Evolutionary conservation across 208 protist species (phyloP), one percentile per base, ranked within the genome.

Genomic region (Acanthamoeba lenticulata): DNA sequence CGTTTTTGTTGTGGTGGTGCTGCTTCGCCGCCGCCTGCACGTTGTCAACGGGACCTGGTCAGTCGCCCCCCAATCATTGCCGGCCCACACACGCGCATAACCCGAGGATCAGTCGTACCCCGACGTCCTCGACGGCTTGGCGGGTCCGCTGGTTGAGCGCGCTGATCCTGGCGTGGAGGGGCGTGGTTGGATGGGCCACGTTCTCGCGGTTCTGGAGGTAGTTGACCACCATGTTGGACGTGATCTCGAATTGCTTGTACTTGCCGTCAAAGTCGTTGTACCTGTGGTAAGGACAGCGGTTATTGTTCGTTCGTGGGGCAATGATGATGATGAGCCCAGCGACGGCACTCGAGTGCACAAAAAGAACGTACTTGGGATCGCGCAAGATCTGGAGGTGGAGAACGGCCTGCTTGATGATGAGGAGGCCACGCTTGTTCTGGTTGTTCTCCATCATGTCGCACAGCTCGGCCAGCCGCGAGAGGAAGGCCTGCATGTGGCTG

Each of bases 381-480:
- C 74, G 74, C n/a, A 85, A n/a, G 74, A 7, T 32, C 36, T 44
- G 36, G 3, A 85, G 74, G 42, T 85, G 42, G 36, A 44, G 17
- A 40, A 52, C 11, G 0, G 74, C 74, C 74, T 85, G 74, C 17
- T 52, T 47, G 40, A 85, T 36, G 44, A 85, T 85, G 38, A 85
- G 21, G 21, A 85, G 40, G 6, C 74, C 74, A 17, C 74, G 36
- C 74, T 85, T 85, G 74, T 85, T 85, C 40, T 85, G 74, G 17
- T 85, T 85, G 27, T 55, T 40, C 74, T 85, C 74, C 74, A 85
- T 85, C 74, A 85, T 85, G 74, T 85, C 74, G 74, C 74, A 85
- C 36, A 85, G 74, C 21, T 85, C 74, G 74, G 74, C 74, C 44
- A 52, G 36, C 74, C 27, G 36, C 15, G 74, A 24, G n/a, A 85